These are phyloP conservation scores for Solioccasus polychromus DNA, from an alignment of 768 basidiomycete genomes.

Conservation along the genomic window DNA sequence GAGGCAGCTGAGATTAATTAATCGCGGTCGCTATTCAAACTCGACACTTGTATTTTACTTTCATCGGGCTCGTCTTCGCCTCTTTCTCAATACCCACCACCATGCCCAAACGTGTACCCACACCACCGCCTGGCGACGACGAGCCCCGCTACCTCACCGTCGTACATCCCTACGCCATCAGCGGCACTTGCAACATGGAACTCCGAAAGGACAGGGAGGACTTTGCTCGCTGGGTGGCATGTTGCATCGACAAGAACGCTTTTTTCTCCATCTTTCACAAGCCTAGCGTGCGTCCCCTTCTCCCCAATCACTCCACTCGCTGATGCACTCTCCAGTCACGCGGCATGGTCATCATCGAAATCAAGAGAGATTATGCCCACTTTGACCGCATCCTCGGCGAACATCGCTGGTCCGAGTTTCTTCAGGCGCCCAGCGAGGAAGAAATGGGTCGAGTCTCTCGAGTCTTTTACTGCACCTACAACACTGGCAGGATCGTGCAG, in stretches of 20 bases:
- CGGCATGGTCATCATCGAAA: slow-evolving; percentile 45
- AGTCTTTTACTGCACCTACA: slow-evolving; percentile 41
- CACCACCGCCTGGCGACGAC: slow-evolving; percentile 43
- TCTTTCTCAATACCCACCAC: slow-evolving; percentile 4
- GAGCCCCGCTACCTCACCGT: slow-evolving; percentile 46
- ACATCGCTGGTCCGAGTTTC: slow-evolving; percentile 42
- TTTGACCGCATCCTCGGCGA: slow-evolving; percentile 40
- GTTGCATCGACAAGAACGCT: slow-evolving; percentile 33
- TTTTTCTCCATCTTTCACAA: slow-evolving; percentile 44
- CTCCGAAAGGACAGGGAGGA: slow-evolving; percentile 34
- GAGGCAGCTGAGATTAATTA: background rate
- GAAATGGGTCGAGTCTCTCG: slow-evolving; percentile 26
- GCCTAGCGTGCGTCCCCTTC: slow-evolving; percentile 37
- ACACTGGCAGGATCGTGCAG: slow-evolving; percentile 40
- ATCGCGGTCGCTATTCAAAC: slow-evolving; percentile 2
- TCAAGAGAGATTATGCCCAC: slow-evolving; percentile 29
- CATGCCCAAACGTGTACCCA: slow-evolving; percentile 42
- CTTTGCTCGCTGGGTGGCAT: slow-evolving; percentile 44
- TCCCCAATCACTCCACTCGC: background rate
- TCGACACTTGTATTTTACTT: background rate
- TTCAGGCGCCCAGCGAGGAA: slow-evolving; percentile 30
- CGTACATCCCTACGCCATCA: slow-evolving; percentile 41
- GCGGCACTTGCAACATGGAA: slow-evolving; percentile 40
- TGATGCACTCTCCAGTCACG: slow-evolving; percentile 33
- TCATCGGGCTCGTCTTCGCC: no score